These are phyloP conservation scores for Salix viminalis DNA, from an alignment of 345 rosid species.

Conservation along the genomic window DNA sequence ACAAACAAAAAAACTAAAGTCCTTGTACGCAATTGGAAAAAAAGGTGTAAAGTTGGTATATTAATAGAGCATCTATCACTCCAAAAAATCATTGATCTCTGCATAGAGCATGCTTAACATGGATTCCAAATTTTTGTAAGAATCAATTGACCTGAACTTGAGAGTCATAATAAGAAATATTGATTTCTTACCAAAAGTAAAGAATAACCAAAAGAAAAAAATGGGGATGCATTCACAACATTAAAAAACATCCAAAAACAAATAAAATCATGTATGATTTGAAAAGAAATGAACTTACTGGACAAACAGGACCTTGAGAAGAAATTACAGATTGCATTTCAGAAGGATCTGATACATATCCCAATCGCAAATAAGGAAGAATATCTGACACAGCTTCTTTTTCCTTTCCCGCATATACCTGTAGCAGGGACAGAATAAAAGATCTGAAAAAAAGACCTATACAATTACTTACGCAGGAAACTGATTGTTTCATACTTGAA, in stretches of 20 bases:
- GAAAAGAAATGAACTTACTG: slow-evolving; percentile 43
- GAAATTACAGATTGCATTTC: slow-evolving; percentile 94
- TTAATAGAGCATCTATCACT: not conserved
- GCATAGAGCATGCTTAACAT: not conserved
- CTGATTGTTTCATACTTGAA: slow-evolving; percentile 46
- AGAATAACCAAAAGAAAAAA: no score
- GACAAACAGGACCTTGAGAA: slow-evolving; percentile 93
- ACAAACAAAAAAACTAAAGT: no score
- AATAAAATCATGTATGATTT: not conserved
- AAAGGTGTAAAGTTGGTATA: no score
- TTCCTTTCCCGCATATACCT: slow-evolving; percentile 84
- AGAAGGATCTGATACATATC: slow-evolving; percentile 83
- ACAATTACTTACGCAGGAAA: slow-evolving; percentile 8
- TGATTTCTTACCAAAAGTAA: not conserved
- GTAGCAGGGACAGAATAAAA: slow-evolving; percentile 16
- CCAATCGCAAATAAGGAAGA: slow-evolving; percentile 84
- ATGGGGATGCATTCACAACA: not conserved
- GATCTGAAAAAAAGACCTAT: slow-evolving; percentile 13
- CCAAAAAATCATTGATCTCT: not conserved
- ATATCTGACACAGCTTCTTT: slow-evolving; percentile 79
- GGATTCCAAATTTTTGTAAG: not conserved
- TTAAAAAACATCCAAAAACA: not conserved
- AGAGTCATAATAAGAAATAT: not conserved
- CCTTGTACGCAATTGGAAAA: no score
- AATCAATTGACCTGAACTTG: not conserved